Evolutionary conservation across 1,284 basidiomycete genomes (phyloP), one percentile per base, ranked within the genome.

Genomic region (Boletellus deceptivus): DNA sequence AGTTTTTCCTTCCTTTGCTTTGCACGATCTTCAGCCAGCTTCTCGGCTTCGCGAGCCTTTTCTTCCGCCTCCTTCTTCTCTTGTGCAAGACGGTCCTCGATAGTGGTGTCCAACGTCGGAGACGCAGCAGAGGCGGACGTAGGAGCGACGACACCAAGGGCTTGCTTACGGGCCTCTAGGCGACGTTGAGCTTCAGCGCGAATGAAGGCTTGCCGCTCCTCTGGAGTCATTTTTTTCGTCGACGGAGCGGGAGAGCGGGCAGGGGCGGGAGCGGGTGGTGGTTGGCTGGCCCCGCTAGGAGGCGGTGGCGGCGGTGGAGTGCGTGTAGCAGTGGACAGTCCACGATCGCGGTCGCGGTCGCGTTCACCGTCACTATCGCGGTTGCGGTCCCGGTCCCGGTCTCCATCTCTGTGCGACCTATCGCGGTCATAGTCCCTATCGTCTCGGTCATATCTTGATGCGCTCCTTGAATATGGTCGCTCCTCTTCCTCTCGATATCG

Each of bases 51-150:
- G 44, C 76, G 77, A 0, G 80, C 82, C 65, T 86, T 89, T 66
- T 91, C 91, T 62, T 93, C 91, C 0, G 89, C 91, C 66, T 93
- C 90, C 65, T 82, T 83, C 71, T 86, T 87, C 67, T 98, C 94
- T 60, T 85, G 77, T 24, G 83, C 85, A 1, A 97, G 76, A 27
- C 93, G 75, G 60, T 92, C 89, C 64, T 91, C 89, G 3, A 94
- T 89, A 48, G 75, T 80, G 13, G 81, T 83, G 67, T 95, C 93
- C 2, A 92, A 73, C 6, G 75, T 71, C 10, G 79, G 68, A 0
- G 72, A 64, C 10, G 50, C 8, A 8, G 74, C 60, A 0, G 79
- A 63, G 4, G 75, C 59, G 3, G 80, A 67, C 0, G 81, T 62
- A 3, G 85, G 71, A 6, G 79, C 69, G 1, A 80, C 75, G 3